Base-by-base conservation (phyloP, 495 filamentous ascomycete species). In the Talaromyces liani region DNA sequence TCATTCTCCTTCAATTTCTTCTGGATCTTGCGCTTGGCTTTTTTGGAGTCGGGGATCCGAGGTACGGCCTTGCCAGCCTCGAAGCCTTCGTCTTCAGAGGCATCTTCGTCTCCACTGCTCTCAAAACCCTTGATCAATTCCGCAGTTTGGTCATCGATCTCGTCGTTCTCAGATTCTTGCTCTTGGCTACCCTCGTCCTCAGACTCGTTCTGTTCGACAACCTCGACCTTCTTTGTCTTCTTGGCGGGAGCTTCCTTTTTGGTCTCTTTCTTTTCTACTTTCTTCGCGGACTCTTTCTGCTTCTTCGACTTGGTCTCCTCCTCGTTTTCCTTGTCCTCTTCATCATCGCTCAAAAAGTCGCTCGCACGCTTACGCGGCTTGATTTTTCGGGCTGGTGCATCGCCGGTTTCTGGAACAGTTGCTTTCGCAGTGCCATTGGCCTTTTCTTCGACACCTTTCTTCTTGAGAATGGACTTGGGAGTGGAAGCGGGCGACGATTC, bases 81-180 rank as follows among this genome's bases (percentile, higher is more conserved):
- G 66, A 84, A 80, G 63, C 79, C 83, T 65, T 83, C 78, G 54
- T 82, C 82, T 8, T 74, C 80, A 22, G 73, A 76, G 57, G 74
- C 79, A 36, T 84, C 82, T 53, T 84, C 83, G 51, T 90, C 88
- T 53, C 86, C 84, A 64, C 87, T 90, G 75, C 88, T 92, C 73
- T 96, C 92, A 69, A 97, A 91, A 20, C 89, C 89, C 67, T 80
- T 87, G 69, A 87, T 86, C 64, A 85, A 85, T 58, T 80, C 91
- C 67, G 78, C 84, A 65, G 83, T 91, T 68, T 89, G 87, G 68
- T 91, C 88, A 66, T 87, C 87, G 16, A 75, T 72, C 57, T 78
- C 82, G 8, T 76, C 75, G 24, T 78, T 75, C 4, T 71, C 68
- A 27, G 71, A 69, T 1, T 81, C 77, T 39, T 71, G 72, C 27